Evolutionary conservation across 441 rosid species (phyloP).

Genomic region (Syzygium syzygioides): DNA sequence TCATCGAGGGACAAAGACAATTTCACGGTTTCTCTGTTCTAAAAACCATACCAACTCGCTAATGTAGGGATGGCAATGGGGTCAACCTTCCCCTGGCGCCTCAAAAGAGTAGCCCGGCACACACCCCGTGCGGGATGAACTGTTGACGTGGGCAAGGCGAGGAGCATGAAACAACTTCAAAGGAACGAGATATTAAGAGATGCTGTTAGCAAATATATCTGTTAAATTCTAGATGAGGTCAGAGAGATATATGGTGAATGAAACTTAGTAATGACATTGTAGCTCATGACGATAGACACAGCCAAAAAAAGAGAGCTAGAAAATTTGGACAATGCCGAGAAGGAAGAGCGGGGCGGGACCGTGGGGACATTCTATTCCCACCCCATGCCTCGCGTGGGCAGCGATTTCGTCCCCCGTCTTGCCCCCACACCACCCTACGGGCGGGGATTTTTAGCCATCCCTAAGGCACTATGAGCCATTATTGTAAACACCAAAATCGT

Average conservation of each 20-base stretch:
- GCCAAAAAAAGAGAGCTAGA: not conserved
- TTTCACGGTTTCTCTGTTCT: not conserved
- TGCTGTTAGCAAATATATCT: not conserved
- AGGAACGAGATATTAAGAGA: not conserved
- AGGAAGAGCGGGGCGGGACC: not conserved
- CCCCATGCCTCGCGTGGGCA: not conserved
- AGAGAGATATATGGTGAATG: not conserved
- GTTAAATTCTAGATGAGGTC: not conserved
- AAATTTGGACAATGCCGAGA: not conserved
- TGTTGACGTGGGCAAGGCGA: not conserved
- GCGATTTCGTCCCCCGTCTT: not conserved
- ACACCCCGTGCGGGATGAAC: not conserved
- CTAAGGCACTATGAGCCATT: not conserved
- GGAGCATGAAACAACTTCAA: not conserved
- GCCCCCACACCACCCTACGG: not conserved
- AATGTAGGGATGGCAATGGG: not conserved
- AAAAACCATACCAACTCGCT: not conserved
- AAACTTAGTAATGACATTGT: not conserved
- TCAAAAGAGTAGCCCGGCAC: not conserved
- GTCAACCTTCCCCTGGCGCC: not conserved
- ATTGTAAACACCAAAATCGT: not conserved
- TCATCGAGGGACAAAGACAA: not conserved
- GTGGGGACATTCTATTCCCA: not conserved
- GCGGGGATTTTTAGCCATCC: not conserved
- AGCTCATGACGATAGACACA: not conserved